Evolutionary conservation across 768 basidiomycete species (phyloP).

Genomic region (Filobasidium floriforme): DNA sequence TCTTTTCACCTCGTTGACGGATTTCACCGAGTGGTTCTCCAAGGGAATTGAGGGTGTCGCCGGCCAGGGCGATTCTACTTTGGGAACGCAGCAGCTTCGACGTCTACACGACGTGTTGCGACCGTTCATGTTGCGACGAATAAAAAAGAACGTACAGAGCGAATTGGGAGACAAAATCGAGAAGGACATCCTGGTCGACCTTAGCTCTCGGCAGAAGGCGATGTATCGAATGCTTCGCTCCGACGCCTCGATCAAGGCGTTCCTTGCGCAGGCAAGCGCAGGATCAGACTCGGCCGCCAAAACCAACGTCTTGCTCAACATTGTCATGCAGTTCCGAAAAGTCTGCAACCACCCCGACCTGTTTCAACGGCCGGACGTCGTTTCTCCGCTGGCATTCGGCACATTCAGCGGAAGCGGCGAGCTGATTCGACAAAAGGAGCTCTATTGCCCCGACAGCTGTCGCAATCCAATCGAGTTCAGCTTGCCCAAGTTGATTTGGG

Average conservation of each 20-base stretch:
- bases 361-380: conserved; percentile 93
- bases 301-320: conserved; percentile 91
- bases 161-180: conserved; percentile 99
- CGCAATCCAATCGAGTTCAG: conserved; percentile 73
- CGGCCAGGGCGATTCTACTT: conserved; percentile 71
- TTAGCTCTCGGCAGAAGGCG: conserved; percentile 82
- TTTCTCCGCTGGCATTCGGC: conserved; percentile 84
- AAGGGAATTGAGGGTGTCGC: conserved; percentile 95
- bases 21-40: conserved; percentile 99
- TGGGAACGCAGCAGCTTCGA: conserved; percentile 90
- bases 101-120: conserved; percentile 97
- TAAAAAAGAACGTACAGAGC: conserved; percentile 98
- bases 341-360: conserved; percentile 98
- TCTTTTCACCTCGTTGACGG: conserved; percentile 96
- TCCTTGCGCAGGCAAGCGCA: conserved; percentile 84
- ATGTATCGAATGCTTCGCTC: conserved; percentile 83
- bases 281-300: conserved; percentile 76
- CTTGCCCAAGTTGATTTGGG: conserved; percentile 68
- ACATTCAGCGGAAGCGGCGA: conserved; percentile 72
- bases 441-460: conserved; percentile 73
- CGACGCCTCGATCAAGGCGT: conserved; percentile 88
- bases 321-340: conserved; percentile 99
- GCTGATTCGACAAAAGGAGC: conserved; percentile 79
- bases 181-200: conserved; percentile 85
- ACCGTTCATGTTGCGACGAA: conserved; percentile 95